phyloP scores from a whole-genome alignment of 352 stramenopile genomes.

The Pythium plurisporium region DNA sequence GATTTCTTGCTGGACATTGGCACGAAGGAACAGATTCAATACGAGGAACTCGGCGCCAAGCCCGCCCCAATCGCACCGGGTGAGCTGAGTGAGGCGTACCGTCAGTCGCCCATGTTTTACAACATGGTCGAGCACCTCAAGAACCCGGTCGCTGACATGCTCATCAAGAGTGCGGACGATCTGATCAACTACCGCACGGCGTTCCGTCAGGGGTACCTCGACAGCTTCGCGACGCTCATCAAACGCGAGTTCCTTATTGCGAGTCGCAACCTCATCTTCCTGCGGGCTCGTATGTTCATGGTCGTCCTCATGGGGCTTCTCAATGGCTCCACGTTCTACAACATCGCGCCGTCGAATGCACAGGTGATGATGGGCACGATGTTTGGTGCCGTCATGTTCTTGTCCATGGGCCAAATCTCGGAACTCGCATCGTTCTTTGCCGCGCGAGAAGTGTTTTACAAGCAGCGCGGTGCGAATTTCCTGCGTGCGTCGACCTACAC shows the following conservation, averaged over 20 bases:
- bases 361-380: slow-evolving; percentile 73
- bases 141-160: too few relatives aligned
- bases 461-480: slow-evolving; percentile 83
- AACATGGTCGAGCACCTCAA: too few relatives aligned
- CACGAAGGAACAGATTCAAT: slow-evolving; percentile 35
- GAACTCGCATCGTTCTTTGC: slow-evolving; percentile 75
- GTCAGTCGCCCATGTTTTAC: slow-evolving; percentile 40
- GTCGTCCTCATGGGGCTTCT: slow-evolving; percentile 41
- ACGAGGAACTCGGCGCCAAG: slow-evolving; percentile 19
- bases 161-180: slow-evolving; percentile 57
- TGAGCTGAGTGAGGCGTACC: slow-evolving; percentile 42
- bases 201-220: slow-evolving; percentile 36
- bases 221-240: slow-evolving; percentile 42
- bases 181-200: too few relatives aligned
- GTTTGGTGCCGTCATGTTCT: slow-evolving; percentile 74
- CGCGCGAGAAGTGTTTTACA: slow-evolving; percentile 70
- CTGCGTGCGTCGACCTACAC: slow-evolving; percentile 70
- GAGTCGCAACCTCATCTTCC: slow-evolving; percentile 36
- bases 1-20: slow-evolving; percentile 53
- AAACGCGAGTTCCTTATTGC: slow-evolving; percentile 74
- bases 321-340: slow-evolving; percentile 42
- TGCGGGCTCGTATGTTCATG: slow-evolving; percentile 32
- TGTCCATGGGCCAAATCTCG: slow-evolving; percentile 65
- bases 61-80: slow-evolving; percentile 33
- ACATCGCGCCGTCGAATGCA: slow-evolving; percentile 32